These are phyloP conservation scores for Galium porrigens DNA, from an alignment of 305 asterid species.

Conservation along the genomic window DNA sequence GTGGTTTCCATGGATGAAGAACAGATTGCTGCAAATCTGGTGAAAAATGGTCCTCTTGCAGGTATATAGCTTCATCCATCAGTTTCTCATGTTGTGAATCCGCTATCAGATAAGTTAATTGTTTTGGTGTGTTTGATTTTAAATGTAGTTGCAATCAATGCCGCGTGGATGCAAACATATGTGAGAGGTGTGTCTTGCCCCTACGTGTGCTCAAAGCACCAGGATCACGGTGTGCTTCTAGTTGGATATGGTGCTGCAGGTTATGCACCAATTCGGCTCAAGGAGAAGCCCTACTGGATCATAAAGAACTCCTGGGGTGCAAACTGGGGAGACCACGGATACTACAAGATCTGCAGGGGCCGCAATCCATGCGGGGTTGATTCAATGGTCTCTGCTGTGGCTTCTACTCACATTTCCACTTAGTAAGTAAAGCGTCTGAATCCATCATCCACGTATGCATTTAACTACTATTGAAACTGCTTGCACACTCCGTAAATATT, in stretches of 20 bases:
- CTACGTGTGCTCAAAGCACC: slow-evolving; percentile 36
- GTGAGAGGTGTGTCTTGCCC: slow-evolving; percentile 76
- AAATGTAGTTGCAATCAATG: slow-evolving; percentile 65
- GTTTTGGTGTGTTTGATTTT: not conserved
- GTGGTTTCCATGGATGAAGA: slow-evolving; percentile 56
- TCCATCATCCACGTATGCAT: not conserved
- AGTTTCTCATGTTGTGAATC: not conserved
- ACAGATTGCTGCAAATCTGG: slow-evolving; percentile 80
- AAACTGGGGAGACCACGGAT: slow-evolving; percentile 70
- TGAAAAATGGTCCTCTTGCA: slow-evolving; percentile 79
- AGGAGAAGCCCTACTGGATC: slow-evolving; percentile 81
- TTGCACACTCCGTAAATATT: slow-evolving; percentile 8
- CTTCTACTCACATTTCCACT: slow-evolving; percentile 25
- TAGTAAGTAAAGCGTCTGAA: not conserved
- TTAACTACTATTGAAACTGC: not conserved
- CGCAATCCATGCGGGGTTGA: slow-evolving; percentile 57
- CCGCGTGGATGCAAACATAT: slow-evolving; percentile 83
- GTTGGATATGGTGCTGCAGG: slow-evolving; percentile 70
- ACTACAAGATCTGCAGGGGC: slow-evolving; percentile 78
- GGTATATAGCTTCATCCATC: slow-evolving; percentile 23
- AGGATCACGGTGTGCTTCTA: slow-evolving; percentile 64
- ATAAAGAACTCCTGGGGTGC: slow-evolving; percentile 83
- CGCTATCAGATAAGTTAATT: not conserved
- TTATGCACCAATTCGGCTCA: slow-evolving; percentile 54
- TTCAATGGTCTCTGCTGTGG: slow-evolving; percentile 73